phyloP scores from a whole-genome alignment of 2,329 filamentous ascomycete species.

The Alternaria novae-zelandiae region DNA sequence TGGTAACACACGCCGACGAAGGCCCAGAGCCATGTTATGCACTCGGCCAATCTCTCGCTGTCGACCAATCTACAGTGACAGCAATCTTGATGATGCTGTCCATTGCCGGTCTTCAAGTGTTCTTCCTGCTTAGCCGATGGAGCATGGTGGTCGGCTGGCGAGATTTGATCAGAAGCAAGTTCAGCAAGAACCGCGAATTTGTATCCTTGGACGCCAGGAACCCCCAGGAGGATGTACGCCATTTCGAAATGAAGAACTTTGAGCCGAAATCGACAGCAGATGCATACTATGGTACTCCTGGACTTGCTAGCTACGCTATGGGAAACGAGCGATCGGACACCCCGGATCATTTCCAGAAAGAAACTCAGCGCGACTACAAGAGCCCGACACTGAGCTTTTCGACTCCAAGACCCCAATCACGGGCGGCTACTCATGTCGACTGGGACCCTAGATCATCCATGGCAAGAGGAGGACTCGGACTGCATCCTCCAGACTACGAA shows the following conservation, averaged over 20 bases:
- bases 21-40: constrained; percentile 72
- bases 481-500: constrained; percentile 45
- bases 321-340: constrained; percentile 31
- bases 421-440: constrained; percentile 33
- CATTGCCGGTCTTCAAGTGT: constrained; percentile 82
- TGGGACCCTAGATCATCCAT: constrained; percentile 47
- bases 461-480: constrained; percentile 49
- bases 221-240: constrained; percentile 38
- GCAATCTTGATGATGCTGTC: constrained; percentile 84
- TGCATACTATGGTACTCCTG: constrained; percentile 32
- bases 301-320: constrained; percentile 26
- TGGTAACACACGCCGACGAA: constrained; percentile 63
- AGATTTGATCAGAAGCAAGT: constrained; percentile 63
- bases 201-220: constrained; percentile 80
- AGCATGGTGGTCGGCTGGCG: constrained; percentile 88
- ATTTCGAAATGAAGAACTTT: constrained; percentile 47
- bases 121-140: constrained; percentile 79
- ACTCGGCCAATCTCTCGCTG: constrained; percentile 66
- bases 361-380: constrained; percentile 47
- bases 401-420: constrained; percentile 47
- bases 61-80: constrained; percentile 77
- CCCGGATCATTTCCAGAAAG: constrained; percentile 46
- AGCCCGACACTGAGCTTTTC: constrained; percentile 52
- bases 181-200: constrained; percentile 74
- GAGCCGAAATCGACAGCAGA: constrained; percentile 36